Conservation (phyloP, 768 basidiomycete genomes). For the Boletus reticuloceps region DNA sequence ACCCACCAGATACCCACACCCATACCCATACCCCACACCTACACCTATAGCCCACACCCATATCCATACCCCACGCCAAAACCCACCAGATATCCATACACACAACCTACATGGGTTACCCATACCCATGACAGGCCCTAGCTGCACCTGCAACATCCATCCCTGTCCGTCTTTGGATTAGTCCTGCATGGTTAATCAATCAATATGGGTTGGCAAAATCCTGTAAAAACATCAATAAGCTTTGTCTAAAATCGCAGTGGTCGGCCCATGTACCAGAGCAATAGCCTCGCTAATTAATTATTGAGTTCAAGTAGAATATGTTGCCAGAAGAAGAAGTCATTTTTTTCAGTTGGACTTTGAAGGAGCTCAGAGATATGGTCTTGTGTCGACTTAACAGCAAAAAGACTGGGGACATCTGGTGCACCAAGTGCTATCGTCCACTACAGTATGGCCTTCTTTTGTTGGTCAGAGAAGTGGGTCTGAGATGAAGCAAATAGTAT, state of each 20-base stretch:
- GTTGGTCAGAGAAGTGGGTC: background rate
- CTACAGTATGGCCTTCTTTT: background rate
- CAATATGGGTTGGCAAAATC: background rate
- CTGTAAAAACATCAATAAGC: background rate
- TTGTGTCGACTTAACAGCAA: background rate
- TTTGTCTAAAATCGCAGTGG: background rate
- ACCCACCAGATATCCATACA: too few species aligned
- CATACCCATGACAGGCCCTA: too few species aligned
- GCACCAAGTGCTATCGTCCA: background rate
- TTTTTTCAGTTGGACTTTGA: background rate
- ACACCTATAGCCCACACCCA: too few species aligned
- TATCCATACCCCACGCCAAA: too few species aligned
- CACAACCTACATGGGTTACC: too few species aligned
- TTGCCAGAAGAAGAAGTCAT: background rate
- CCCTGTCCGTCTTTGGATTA: background rate
- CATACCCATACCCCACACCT: too few species aligned
- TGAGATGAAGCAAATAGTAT: background rate
- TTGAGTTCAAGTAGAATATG: background rate
- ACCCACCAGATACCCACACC: too few species aligned
- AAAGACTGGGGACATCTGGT: background rate
- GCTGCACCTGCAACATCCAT: background rate
- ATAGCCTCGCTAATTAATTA: background rate
- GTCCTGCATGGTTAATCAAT: background rate
- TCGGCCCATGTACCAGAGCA: background rate
- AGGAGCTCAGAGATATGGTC: background rate